These are phyloP conservation scores for Leishmania turanica DNA, from an alignment of 208 protist species.

Conservation along the genomic window DNA sequence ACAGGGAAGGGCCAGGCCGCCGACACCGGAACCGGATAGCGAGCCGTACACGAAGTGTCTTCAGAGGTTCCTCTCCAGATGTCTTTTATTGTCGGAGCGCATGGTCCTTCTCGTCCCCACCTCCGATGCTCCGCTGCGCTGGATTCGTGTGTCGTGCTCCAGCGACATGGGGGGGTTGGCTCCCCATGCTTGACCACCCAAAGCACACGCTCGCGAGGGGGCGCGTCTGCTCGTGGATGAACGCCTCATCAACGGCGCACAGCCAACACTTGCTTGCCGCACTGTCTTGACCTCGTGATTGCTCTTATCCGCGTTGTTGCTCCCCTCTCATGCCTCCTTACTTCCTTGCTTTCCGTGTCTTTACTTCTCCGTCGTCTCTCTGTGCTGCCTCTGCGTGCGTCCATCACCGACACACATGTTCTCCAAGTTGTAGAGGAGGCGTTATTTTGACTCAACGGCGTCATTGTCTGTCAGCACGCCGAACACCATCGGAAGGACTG, in stretches of 20 bases:
- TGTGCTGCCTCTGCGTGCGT: neutral
- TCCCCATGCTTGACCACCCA: neutral
- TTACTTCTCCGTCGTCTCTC: neutral
- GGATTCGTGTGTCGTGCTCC: neutral
- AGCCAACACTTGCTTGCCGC: neutral
- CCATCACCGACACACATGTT: neutral
- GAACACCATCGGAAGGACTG: neutral
- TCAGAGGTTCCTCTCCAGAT: neutral
- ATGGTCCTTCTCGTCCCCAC: neutral
- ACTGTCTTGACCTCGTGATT: neutral
- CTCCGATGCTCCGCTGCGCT: neutral
- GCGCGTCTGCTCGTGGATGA: neutral
- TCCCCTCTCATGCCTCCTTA: neutral
- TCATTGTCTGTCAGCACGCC: neutral
- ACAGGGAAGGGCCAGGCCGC: neutral
- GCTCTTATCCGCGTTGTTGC: neutral
- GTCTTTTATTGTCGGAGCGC: neutral
- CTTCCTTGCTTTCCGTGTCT: neutral
- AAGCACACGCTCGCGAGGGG: neutral
- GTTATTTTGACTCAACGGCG: neutral
- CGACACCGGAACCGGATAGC: neutral
- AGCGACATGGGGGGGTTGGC: neutral
- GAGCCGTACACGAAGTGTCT: neutral
- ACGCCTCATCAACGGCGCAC: neutral
- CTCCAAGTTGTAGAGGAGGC: neutral